These are phyloP conservation scores for Neolecta irregularis DNA, from an alignment of 1,139 yeast genomes.

Conservation along the genomic window DNA sequence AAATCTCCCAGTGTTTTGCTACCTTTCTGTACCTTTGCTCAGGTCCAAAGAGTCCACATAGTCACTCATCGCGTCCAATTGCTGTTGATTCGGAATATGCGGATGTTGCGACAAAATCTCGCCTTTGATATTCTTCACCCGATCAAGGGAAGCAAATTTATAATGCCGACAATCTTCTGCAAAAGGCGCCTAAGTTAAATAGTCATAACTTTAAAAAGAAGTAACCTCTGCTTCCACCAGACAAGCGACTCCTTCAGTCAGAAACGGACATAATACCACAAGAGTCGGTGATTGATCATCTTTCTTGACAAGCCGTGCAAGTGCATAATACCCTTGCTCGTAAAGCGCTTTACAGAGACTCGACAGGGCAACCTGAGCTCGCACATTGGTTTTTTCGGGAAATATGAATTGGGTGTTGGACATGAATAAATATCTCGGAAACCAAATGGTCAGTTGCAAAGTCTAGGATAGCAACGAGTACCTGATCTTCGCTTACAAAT, in stretches of 20 bases:
- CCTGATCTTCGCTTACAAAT: constrained; percentile 30
- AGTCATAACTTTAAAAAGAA: background rate
- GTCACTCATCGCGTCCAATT: too few relatives aligned
- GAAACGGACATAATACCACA: constrained; percentile 42
- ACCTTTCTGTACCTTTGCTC: too few relatives aligned
- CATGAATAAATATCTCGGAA: constrained; percentile 46
- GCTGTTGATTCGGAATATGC: too few relatives aligned
- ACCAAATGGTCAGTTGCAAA: constrained; percentile 7
- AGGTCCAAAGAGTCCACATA: too few relatives aligned
- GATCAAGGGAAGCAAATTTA: constrained; percentile 44
- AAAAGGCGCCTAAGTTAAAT: constrained; percentile 37
- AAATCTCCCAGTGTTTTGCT: too few relatives aligned
- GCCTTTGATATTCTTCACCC: too few relatives aligned
- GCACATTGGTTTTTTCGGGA: constrained; percentile 28
- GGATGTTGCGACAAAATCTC: too few relatives aligned
- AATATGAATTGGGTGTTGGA: constrained; percentile 46
- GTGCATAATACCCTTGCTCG: constrained; percentile 34
- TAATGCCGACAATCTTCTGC: constrained; percentile 61
- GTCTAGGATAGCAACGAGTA: background rate
- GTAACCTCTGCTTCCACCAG: constrained; percentile 22
- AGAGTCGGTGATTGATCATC: constrained; percentile 36
- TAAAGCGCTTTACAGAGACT: constrained; percentile 43
- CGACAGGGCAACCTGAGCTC: constrained; percentile 34
- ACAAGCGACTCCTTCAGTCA: constrained; percentile 21
- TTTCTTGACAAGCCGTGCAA: constrained; percentile 48